A percentile compares a stretch with the other conserved stretches of the same genome.
Evolutionary conservation across 352 stramenopile genomes (phyloP).

Genomic region (Pythium scleroteichum): DNA sequence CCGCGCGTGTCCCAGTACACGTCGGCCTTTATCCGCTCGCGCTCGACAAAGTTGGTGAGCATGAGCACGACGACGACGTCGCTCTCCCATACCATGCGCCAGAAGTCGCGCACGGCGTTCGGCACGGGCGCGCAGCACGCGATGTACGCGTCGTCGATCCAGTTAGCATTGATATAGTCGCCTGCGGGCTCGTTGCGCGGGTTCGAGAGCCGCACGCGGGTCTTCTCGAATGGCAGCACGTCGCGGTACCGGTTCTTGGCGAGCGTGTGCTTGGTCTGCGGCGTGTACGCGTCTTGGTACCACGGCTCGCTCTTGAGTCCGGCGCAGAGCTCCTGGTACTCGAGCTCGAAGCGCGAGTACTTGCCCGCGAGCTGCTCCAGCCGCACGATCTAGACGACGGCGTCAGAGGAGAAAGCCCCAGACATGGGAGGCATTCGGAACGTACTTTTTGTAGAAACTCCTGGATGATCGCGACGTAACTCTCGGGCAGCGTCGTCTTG

Average conservation of each 20-base stretch:
- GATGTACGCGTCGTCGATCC: conserved; percentile 66
- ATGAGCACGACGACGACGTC: conserved; percentile 85
- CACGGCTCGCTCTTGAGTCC: conserved; percentile 58
- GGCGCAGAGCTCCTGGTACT: conserved; percentile 66
- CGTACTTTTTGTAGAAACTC: conserved; percentile 23
- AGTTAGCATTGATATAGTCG: conserved; percentile 81
- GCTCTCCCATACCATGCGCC: conserved; percentile 79
- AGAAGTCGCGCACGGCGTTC: conserved; percentile 71
- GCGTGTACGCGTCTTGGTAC: conserved; percentile 53
- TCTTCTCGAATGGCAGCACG: conserved; percentile 74
- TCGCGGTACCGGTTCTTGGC: conserved; percentile 80
- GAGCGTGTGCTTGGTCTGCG: conserved; percentile 67
- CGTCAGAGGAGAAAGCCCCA: background rate
- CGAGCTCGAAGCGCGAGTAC: conserved; percentile 50
- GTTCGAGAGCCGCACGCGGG: conserved; percentile 54
- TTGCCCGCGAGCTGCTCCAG: conserved; percentile 34
- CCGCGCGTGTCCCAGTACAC: conserved; percentile 67
- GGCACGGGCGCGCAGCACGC: conserved; percentile 74
- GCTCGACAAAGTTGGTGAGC: conserved; percentile 87
- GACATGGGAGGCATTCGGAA: background rate
- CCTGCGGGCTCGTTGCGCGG: conserved; percentile 21
- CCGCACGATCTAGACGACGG: conserved; percentile 26
- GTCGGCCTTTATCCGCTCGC: conserved; percentile 67
- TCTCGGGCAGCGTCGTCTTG: conserved; percentile 21
- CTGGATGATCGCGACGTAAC: conserved; percentile 20